Evolutionary conservation across 345 rosid genomes (phyloP), one percentile per base, ranked within the genome.

Genomic region (Erysimum cheiranthoides): DNA sequence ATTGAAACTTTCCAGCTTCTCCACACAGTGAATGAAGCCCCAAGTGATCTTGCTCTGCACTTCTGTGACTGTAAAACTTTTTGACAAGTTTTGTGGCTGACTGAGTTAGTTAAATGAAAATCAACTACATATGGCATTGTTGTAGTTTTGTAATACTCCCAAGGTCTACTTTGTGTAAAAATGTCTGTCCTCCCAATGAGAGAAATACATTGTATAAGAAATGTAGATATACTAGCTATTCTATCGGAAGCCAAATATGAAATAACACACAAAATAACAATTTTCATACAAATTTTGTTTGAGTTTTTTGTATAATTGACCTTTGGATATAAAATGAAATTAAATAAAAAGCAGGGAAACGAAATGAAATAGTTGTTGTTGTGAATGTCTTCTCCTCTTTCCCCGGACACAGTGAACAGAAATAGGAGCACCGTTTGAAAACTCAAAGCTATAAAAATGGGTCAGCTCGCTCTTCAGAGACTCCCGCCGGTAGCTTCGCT

Each of bases 401-500:
- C 28, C 49, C 62, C 81, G 68, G 68, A 17, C 1, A 30, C 14
- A 0, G 56, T 18, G 73, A 58, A 51, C 9, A 78, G 81, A 78
- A 66, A 78, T 63, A 56, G 62, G 47, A 47, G 60, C 36, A 0
- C 39, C 14, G 50, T 70, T 69, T 52, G 10, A 69, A 69, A 77
- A 62, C 43, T 16, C 34, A 14, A 62, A 49, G 59, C 28, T 75
- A 68, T 51, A 69, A 68, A 36, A 70, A 78, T 78, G 81, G 81
- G 81, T 60, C 81, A 78, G 81, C 68, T 40, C 73, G 73, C 81
- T 72, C 77, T 78, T 60, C 77, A 78, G 64, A 78, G 73, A 78
- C 50, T 60, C 73, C 63, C 73, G 58, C 73, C 73, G 58, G 2
- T 61, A 3, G 56, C 80, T 76, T 58, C 81, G 72, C 69, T 71